phyloP scores from a whole-genome alignment of 352 stramenopile genomes.

The Pythium rishiriense region DNA sequence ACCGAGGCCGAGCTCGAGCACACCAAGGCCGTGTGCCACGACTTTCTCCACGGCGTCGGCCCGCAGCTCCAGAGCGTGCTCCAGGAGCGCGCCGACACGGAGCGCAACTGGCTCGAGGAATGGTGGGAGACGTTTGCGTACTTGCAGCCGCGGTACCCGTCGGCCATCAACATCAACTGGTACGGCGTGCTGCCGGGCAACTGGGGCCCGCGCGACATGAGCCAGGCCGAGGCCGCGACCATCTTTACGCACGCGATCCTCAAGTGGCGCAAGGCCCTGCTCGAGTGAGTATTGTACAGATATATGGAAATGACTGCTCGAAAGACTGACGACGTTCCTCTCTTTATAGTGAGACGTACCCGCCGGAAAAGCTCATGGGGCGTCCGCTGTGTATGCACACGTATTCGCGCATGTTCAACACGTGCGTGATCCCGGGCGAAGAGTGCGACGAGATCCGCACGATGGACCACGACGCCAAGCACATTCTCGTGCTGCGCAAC shows the following conservation, averaged over 20 bases:
- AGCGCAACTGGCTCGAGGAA: slow-evolving; percentile 91
- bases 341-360: slow-evolving; percentile 80
- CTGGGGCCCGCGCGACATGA: slow-evolving; percentile 91
- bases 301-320: not conserved
- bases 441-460: slow-evolving; percentile 83
- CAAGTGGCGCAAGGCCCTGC: slow-evolving; percentile 92
- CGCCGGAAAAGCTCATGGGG: slow-evolving; percentile 92
- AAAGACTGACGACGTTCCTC: slow-evolving; percentile 2
- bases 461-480: slow-evolving; percentile 90
- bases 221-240: slow-evolving; percentile 85
- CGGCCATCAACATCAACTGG: slow-evolving; percentile 97
- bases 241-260: slow-evolving; percentile 86
- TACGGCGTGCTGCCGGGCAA: slow-evolving; percentile 96
- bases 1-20: slow-evolving; percentile 85
- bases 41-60: slow-evolving; percentile 89
- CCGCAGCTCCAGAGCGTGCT: slow-evolving; percentile 89
- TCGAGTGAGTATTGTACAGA: slow-evolving; percentile 43
- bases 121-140: slow-evolving; percentile 98
- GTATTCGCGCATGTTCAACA: slow-evolving; percentile 97
- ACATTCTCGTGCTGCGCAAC: slow-evolving; percentile 93
- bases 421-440: slow-evolving; percentile 93
- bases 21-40: slow-evolving; percentile 89
- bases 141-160: slow-evolving; percentile 93
- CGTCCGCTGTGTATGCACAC: slow-evolving; percentile 93
- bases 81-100: slow-evolving; percentile 79